Evolutionary conservation across 106 monocot species (phyloP).

Genomic region (Dendrobium catenatum): DNA sequence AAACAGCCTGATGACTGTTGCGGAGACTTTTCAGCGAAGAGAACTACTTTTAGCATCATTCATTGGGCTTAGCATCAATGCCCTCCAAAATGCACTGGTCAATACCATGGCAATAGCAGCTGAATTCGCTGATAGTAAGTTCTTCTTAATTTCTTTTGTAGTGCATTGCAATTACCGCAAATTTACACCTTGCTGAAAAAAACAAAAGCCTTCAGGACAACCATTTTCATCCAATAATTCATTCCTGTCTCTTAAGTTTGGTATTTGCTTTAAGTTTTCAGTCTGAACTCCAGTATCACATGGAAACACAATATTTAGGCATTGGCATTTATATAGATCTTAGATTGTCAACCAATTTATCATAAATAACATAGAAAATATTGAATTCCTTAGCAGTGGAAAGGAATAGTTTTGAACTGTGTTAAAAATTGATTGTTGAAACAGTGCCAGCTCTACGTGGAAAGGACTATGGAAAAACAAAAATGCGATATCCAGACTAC

Average conservation of each 20-base stretch:
- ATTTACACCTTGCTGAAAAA: neutral
- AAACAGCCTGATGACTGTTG: conserved; percentile 1
- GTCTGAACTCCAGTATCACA: no score
- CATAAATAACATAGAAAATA: neutral
- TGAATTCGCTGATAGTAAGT: conserved; percentile 6
- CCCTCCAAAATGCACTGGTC: neutral
- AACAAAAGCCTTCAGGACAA: neutral
- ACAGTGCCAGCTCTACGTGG: conserved; percentile 96
- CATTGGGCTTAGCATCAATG: neutral
- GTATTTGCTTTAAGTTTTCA: neutral
- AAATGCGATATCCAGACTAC: conserved; percentile 92
- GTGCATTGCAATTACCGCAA: neutral
- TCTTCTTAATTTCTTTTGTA: conserved; percentile 2
- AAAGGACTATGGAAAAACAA: conserved; percentile 98
- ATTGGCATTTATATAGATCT: no score
- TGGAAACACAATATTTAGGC: no score
- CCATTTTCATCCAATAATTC: neutral
- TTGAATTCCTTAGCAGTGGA: neutral
- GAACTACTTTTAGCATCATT: neutral
- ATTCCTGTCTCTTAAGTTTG: neutral
- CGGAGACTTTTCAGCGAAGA: neutral
- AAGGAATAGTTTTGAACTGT: neutral
- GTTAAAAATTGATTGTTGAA: conserved; percentile 1
- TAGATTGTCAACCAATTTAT: no score
- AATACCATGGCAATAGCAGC: neutral